Conservation (phyloP, 371 early-diverging fungal species). For the Rhizopus sp. region DNA sequence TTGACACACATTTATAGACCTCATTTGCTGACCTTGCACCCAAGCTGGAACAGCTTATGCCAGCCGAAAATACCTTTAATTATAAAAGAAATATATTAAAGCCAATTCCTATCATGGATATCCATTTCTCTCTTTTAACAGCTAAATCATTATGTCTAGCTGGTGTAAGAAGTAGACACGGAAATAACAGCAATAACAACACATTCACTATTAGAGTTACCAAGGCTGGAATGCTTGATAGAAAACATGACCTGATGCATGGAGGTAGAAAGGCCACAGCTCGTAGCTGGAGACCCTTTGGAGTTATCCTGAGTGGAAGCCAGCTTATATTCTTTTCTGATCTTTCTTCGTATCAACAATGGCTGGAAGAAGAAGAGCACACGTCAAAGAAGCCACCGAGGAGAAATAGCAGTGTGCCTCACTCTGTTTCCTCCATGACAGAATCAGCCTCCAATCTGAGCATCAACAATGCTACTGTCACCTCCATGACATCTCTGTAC, state of each 20-base stretch:
- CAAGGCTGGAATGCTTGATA: slow-evolving; percentile 68
- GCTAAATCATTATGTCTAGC: slow-evolving; percentile 42
- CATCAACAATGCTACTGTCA: slow-evolving; percentile 13
- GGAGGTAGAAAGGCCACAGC: slow-evolving; percentile 69
- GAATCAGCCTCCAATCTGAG: slow-evolving; percentile 9
- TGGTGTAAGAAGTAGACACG: slow-evolving; percentile 45
- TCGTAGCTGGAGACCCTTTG: slow-evolving; percentile 76
- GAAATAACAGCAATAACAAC: slow-evolving; percentile 26
- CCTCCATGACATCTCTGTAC: slow-evolving; percentile 23
- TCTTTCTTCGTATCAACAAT: slow-evolving; percentile 36
- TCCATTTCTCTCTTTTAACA: slow-evolving; percentile 40
- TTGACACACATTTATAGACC: slow-evolving; percentile 14
- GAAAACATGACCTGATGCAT: slow-evolving; percentile 72
- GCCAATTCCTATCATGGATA: slow-evolving; percentile 33
- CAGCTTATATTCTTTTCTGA: slow-evolving; percentile 76
- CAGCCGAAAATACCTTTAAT: slow-evolving; percentile 40
- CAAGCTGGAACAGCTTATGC: slow-evolving; percentile 42
- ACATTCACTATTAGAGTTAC: slow-evolving; percentile 65
- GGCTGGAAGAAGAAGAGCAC: slow-evolving; percentile 37
- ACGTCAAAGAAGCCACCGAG: background rate
- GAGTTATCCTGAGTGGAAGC: slow-evolving; percentile 76
- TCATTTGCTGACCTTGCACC: slow-evolving; percentile 32
- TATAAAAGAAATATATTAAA: slow-evolving; percentile 31
- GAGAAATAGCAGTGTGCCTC: slow-evolving; percentile 28
- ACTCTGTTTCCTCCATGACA: slow-evolving; percentile 14